Percentiles rank a stretch among this genome's conserved stretches.
phyloP scores from a whole-genome alignment of 371 early-diverging fungal genomes.

The Mortierella sp. region DNA sequence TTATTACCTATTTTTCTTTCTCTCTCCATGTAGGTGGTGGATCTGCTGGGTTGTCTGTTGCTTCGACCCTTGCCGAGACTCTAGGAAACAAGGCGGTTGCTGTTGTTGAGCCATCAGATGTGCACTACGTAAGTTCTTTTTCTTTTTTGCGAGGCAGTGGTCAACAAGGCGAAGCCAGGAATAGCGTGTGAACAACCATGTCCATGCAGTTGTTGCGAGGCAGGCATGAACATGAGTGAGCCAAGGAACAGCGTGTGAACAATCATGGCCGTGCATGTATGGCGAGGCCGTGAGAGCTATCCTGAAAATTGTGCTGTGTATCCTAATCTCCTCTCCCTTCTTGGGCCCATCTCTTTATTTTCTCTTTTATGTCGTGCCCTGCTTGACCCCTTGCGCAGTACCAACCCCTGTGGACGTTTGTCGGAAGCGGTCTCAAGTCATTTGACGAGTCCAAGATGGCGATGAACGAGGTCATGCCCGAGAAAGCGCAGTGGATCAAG shows the following conservation, averaged over 20 bases:
- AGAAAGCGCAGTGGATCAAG: conserved; percentile 83
- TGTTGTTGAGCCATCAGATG: conserved; percentile 82
- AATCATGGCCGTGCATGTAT: neutral
- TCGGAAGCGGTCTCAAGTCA: conserved; percentile 89
- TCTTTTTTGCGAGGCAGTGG: conserved; percentile 16
- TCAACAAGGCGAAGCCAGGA: conserved; percentile 5
- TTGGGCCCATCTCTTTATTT: conserved; percentile 16
- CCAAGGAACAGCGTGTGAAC: conserved; percentile 7
- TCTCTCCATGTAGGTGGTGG: conserved; percentile 74
- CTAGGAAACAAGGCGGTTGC: conserved; percentile 82
- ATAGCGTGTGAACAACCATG: neutral
- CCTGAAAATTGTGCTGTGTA: neutral
- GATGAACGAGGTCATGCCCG: conserved; percentile 78
- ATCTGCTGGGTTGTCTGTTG: conserved; percentile 72
- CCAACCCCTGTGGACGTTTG: conserved; percentile 93
- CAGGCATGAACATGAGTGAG: neutral
- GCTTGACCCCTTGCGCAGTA: conserved; percentile 63
- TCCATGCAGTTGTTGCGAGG: neutral
- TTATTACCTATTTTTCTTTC: neutral
- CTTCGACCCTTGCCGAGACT: conserved; percentile 71
- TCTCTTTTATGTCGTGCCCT: neutral
- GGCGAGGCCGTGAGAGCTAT: neutral
- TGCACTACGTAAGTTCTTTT: conserved; percentile 76
- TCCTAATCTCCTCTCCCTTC: neutral
- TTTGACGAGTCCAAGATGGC: conserved; percentile 78